These are phyloP conservation scores for sweet orange (Citrus sinensis) DNA, from an alignment of 345 rosid species.

Conservation along the genomic window DNA sequence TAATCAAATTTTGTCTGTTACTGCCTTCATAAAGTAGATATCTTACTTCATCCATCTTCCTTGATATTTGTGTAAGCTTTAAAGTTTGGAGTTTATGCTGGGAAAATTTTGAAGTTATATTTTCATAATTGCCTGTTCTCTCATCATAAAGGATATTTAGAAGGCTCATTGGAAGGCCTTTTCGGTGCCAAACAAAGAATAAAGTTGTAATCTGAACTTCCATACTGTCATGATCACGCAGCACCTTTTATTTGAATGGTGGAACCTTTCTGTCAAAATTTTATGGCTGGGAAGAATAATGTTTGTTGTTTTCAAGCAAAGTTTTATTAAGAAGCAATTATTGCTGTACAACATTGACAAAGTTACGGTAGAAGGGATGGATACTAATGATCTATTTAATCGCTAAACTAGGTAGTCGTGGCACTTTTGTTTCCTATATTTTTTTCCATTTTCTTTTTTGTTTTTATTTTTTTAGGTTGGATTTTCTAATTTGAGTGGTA, in stretches of 20 bases:
- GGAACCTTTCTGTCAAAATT: not conserved
- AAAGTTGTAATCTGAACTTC: not conserved
- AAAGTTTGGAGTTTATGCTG: not conserved
- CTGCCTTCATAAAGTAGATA: not conserved
- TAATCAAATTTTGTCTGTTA: not conserved
- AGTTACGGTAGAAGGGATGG: not conserved
- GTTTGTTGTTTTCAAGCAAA: not conserved
- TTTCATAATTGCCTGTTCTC: not conserved
- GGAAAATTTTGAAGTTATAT: not conserved
- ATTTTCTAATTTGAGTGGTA: conserved; percentile 1
- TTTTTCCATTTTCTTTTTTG: not conserved
- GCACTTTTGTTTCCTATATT: not conserved
- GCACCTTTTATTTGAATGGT: not conserved
- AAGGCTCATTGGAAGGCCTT: not conserved
- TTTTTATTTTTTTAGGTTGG: not conserved
- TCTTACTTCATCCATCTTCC: not conserved
- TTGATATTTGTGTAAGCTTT: not conserved
- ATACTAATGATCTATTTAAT: not conserved
- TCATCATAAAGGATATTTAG: not conserved
- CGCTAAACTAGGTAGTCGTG: not conserved
- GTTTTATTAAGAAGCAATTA: not conserved
- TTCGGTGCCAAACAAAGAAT: not conserved
- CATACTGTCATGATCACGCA: not conserved
- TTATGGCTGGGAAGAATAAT: not conserved
- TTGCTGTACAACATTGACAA: not conserved